These are phyloP conservation scores for Pythium folliculosum DNA, from an alignment of 352 stramenopile genomes.

Conservation along the genomic window DNA sequence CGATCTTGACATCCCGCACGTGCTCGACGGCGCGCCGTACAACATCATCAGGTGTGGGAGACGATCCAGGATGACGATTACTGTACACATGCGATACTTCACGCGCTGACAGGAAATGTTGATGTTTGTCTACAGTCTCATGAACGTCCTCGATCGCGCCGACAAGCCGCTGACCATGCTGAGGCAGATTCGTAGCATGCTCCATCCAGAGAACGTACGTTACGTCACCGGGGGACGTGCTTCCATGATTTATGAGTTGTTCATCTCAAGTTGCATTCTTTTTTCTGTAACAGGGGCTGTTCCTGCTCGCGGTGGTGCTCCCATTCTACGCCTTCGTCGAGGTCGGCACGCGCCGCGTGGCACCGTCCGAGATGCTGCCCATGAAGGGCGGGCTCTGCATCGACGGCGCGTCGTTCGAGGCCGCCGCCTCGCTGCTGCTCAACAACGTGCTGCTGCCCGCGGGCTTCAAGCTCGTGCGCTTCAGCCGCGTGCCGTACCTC, in stretches of 20 bases:
- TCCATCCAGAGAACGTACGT: constrained; percentile 63
- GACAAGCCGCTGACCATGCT: constrained; percentile 84
- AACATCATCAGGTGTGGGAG: constrained; percentile 73
- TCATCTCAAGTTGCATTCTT: too few species aligned
- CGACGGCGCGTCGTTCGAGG: constrained; percentile 69
- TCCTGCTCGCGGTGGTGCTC: constrained; percentile 77
- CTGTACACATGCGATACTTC: background rate
- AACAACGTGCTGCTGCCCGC: constrained; percentile 67
- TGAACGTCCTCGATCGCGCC: constrained; percentile 83
- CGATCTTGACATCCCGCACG: constrained; percentile 65
- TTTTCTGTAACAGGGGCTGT: constrained; percentile 45
- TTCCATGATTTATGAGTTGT: too few species aligned
- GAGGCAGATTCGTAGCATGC: constrained; percentile 67
- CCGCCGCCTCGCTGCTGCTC: constrained; percentile 54
- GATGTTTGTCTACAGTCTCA: constrained; percentile 47
- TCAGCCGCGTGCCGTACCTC: constrained; percentile 84
- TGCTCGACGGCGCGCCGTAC: constrained; percentile 70
- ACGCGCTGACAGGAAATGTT: too few species aligned
- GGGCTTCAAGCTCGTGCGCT: constrained; percentile 77
- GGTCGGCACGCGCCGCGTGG: constrained; percentile 62
- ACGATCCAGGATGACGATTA: background rate
- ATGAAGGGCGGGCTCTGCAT: constrained; percentile 68
- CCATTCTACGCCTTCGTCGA: constrained; percentile 85
- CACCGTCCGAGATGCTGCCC: constrained; percentile 60
- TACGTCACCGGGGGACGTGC: too few species aligned